A percentile compares a stretch with the other conserved stretches of the same genome.
phyloP scores from a whole-genome alignment of 2,329 filamentous ascomycete genomes.

The Leptodontidium sp. region DNA sequence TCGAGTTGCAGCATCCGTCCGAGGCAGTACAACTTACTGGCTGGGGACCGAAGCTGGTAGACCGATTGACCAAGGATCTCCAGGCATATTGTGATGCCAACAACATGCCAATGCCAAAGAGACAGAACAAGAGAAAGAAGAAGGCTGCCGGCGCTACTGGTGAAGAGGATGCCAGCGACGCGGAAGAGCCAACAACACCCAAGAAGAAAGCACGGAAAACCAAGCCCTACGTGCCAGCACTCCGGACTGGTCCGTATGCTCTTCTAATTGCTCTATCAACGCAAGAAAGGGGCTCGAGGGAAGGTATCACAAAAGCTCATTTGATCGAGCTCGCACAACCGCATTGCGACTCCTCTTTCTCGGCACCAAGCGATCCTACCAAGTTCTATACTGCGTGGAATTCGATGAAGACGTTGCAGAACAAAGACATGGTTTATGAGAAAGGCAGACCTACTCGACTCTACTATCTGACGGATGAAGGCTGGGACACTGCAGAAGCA shows the following conservation, averaged over 20 bases:
- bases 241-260: slow-evolving; percentile 79
- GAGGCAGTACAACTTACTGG: slow-evolving; percentile 77
- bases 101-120: slow-evolving; percentile 72
- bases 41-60: slow-evolving; percentile 75
- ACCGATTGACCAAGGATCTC: slow-evolving; percentile 69
- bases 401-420: slow-evolving; percentile 78
- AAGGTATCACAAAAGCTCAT: slow-evolving; percentile 71
- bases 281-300: slow-evolving; percentile 60
- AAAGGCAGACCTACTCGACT: slow-evolving; percentile 71
- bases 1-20: slow-evolving; percentile 69
- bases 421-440: slow-evolving; percentile 78
- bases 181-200: slow-evolving; percentile 30
- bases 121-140: slow-evolving; percentile 54
- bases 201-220: slow-evolving; percentile 65
- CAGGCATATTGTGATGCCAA: slow-evolving; percentile 70
- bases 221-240: slow-evolving; percentile 75
- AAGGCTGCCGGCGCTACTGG: slow-evolving; percentile 1
- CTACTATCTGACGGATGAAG: slow-evolving; percentile 78
- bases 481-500: slow-evolving; percentile 75
- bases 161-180: slow-evolving; percentile 23
- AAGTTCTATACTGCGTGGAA: slow-evolving; percentile 84
- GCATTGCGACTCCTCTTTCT: slow-evolving; percentile 78
- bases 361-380: slow-evolving; percentile 68
- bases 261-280: slow-evolving; percentile 72
- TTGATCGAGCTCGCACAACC: slow-evolving; percentile 75